Evolutionary conservation across 768 basidiomycete species (phyloP).

Genomic region (Peribolospora kevripleyi): DNA sequence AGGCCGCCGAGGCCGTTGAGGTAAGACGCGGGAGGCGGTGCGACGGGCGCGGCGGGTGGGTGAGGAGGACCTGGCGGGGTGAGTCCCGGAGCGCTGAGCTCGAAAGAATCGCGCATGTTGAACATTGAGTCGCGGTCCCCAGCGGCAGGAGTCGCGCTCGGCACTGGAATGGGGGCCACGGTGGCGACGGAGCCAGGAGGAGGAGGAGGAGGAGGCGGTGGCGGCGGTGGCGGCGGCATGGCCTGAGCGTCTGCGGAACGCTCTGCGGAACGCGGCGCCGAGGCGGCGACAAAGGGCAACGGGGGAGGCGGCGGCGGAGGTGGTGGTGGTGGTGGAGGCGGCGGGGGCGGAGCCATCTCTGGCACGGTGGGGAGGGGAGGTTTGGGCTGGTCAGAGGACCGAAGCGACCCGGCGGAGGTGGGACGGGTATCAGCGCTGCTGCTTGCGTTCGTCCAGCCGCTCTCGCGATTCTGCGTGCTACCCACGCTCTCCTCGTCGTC

Average conservation of each 20-base stretch:
- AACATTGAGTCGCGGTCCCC: conserved; percentile 7
- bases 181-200: conserved; percentile 9
- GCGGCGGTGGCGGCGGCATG: conserved; percentile 13
- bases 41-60: conserved; percentile 15
- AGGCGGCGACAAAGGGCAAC: conserved; percentile 1
- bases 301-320: conserved; percentile 2
- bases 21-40: conserved; percentile 19
- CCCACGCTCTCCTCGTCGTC: too few relatives aligned
- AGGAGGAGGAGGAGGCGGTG: conserved; percentile 5
- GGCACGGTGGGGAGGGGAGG: too few relatives aligned
- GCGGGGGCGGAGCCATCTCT: not conserved
- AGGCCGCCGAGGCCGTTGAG: conserved; percentile 25
- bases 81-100: not conserved
- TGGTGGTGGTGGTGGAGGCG: conserved; percentile 7
- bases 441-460: not conserved
- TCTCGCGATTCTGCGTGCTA: not conserved
- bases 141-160: conserved; percentile 15
- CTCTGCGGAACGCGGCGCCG: conserved; percentile 9
- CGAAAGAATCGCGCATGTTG: conserved; percentile 6
- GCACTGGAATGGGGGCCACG: conserved; percentile 5
- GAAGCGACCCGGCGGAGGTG: too few relatives aligned
- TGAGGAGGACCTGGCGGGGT: not conserved
- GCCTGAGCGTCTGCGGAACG: not conserved
- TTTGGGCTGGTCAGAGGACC: too few relatives aligned
- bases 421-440: too few relatives aligned